Percentiles rank a stretch among this genome's conserved stretches.
Evolutionary conservation across 495 filamentous ascomycete genomes (phyloP).

Genomic region (Talaromyces nanjingensis): DNA sequence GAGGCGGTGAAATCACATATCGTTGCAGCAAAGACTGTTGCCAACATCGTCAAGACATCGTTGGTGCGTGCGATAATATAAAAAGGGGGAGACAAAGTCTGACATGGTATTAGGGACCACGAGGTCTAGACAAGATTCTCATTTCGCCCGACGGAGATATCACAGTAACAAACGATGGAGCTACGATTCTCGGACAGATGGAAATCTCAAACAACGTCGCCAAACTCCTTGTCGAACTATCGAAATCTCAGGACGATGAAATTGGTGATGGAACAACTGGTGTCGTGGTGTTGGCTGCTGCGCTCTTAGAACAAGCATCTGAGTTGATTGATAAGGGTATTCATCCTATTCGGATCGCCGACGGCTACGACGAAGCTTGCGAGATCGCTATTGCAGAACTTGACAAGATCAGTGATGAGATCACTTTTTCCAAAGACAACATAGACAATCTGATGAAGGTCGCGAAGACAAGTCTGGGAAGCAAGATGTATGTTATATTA

Average conservation of each 20-base stretch:
- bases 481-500: slow-evolving; percentile 65
- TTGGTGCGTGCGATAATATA: slow-evolving; percentile 40
- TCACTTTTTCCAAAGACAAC: slow-evolving; percentile 72
- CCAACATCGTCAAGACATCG: slow-evolving; percentile 95
- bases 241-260: slow-evolving; percentile 97
- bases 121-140: slow-evolving; percentile 97
- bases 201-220: slow-evolving; percentile 98
- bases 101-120: slow-evolving; percentile 59
- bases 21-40: slow-evolving; percentile 88
- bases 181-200: slow-evolving; percentile 97
- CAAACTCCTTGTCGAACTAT: slow-evolving; percentile 94
- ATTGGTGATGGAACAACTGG: slow-evolving; percentile 98
- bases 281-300: slow-evolving; percentile 93
- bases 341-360: slow-evolving; percentile 95
- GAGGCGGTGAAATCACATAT: slow-evolving; percentile 98
- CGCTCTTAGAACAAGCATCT: slow-evolving; percentile 93
- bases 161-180: slow-evolving; percentile 98
- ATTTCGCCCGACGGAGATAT: slow-evolving; percentile 99
- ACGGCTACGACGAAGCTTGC: slow-evolving; percentile 95
- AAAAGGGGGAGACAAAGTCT: slow-evolving; percentile 9
- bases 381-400: slow-evolving; percentile 91
- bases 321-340: slow-evolving; percentile 99
- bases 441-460: slow-evolving; percentile 84
- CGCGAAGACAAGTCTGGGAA: slow-evolving; percentile 91
- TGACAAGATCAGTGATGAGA: slow-evolving; percentile 84